phyloP scores from a whole-genome alignment of 106 monocot species.

The Posidonia australis region DNA sequence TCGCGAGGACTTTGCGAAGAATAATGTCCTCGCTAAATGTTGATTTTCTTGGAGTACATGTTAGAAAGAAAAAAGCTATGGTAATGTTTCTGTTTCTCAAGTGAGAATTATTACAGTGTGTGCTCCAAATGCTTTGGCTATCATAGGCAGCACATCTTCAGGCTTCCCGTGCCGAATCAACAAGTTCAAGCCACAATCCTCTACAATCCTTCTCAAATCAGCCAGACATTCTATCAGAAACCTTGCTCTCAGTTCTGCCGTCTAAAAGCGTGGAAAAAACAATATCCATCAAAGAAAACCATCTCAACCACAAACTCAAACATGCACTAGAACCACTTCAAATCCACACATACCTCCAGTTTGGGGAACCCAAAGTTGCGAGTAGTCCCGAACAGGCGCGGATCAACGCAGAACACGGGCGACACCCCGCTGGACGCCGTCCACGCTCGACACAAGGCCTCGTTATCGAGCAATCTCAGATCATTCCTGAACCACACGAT shows the following conservation, averaged over 20 bases:
- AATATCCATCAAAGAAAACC: background rate
- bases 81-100: background rate
- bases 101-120: slow-evolving; percentile 43
- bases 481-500: slow-evolving; percentile 97
- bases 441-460: slow-evolving; percentile 52
- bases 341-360: slow-evolving; percentile 45
- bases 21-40: no score
- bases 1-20: no score
- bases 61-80: no score
- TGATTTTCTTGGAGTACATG: no score
- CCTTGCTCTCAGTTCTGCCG: slow-evolving; percentile 56
- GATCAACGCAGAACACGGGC: slow-evolving; percentile 81
- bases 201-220: slow-evolving; percentile 63
- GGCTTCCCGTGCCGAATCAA: slow-evolving; percentile 64
- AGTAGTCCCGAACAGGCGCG: slow-evolving; percentile 48
- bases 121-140: slow-evolving; percentile 61
- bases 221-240: slow-evolving; percentile 73
- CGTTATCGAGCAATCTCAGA: slow-evolving; percentile 75
- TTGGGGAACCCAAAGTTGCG: slow-evolving; percentile 79
- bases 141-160: slow-evolving; percentile 66
- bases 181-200: slow-evolving; percentile 49
- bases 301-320: background rate
- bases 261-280: no score
- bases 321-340: background rate
- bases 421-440: slow-evolving; percentile 43